Evolutionary conservation across 768 basidiomycete species (phyloP).

Genomic region (Kwoniella botswanensis): DNA sequence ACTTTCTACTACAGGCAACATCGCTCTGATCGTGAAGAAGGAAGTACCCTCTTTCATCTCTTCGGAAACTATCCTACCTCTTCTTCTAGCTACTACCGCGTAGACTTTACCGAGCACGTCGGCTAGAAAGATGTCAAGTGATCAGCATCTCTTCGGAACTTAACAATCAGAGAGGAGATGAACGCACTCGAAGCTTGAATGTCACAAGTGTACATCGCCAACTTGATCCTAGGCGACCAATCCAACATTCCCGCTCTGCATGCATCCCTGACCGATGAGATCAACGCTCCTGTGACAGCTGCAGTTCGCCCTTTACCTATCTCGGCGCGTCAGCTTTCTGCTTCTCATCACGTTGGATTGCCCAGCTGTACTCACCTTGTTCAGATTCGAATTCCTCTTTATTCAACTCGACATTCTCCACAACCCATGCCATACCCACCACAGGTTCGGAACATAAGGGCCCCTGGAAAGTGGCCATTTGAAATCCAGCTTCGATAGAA

Average conservation of each 20-base stretch:
- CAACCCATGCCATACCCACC: slow-evolving; percentile 87
- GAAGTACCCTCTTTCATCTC: slow-evolving; percentile 98
- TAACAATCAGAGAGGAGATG: neutral
- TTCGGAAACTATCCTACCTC: slow-evolving; percentile 90
- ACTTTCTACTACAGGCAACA: slow-evolving; percentile 93
- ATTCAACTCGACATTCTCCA: slow-evolving; percentile 70
- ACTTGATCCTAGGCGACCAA: slow-evolving; percentile 95
- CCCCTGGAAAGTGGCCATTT: slow-evolving; percentile 90
- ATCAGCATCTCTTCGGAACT: neutral
- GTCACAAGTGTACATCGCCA: slow-evolving; percentile 98
- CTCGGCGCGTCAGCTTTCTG: neutral
- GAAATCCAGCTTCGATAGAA: slow-evolving; percentile 89
- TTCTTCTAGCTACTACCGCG: slow-evolving; percentile 86
- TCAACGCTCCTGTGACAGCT: slow-evolving; percentile 87
- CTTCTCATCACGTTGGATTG: neutral
- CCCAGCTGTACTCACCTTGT: slow-evolving; percentile 34
- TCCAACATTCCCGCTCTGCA: slow-evolving; percentile 88
- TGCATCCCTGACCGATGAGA: slow-evolving; percentile 84
- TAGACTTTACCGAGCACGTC: slow-evolving; percentile 98
- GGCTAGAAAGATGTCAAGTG: slow-evolving; percentile 62
- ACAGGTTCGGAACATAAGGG: slow-evolving; percentile 95
- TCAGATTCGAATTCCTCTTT: slow-evolving; percentile 73
- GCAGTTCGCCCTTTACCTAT: slow-evolving; percentile 78
- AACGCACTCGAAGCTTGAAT: slow-evolving; percentile 93
- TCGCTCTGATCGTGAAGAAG: slow-evolving; percentile 88